Evolutionary conservation across 2,329 filamentous ascomycete species (phyloP), one percentile per base, ranked within the genome.

Genomic region (Cordyceps cateniannulata): DNA sequence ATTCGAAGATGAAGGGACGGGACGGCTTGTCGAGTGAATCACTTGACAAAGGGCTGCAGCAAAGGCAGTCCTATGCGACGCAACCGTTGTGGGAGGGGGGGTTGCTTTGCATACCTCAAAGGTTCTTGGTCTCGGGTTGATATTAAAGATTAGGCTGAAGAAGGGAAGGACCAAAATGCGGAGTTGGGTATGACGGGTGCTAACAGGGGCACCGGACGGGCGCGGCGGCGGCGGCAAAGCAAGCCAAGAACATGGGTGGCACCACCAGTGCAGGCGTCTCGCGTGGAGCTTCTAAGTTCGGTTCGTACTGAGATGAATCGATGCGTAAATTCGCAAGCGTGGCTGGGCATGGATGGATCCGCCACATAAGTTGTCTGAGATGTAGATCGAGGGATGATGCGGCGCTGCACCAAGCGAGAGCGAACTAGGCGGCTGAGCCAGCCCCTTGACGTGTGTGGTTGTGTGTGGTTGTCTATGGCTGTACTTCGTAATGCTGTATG

Each of bases 281-380:
- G 54, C 54, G 54, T 57, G 54, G 54, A 57, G 54, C 44, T 57
- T 49, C 54, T 57, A 49, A 48, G 44, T 57, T 57, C 24, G 27
- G 54, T 40, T 24, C 29, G 38, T 38, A 16, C 20, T 35, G 32
- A 35, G 32, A 35, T 35, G 32, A 35, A 35, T 35, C 32, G 32
- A 35, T 8, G 32, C 32, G 12, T 3, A 35, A 27, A 24, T 48
- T 22, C 27, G 20, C 29, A 32, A 40, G 54, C 54, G 42, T 56
- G 54, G 54, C 54, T 49, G 44, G 54, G 40, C 27, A 35, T 35
- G 10, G 18, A 45, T 32, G 53, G 53, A 48, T 56, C 53, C 42
- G 42, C 53, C 53, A 56, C 53, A 32, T 47, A 29, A 35, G 25
- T 18, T 57, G 54, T 49, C 44, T 49, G 54, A 57, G 54, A 57